Evolutionary conservation across 345 rosid species (phyloP).

Genomic region (Aethionema arabicum): DNA sequence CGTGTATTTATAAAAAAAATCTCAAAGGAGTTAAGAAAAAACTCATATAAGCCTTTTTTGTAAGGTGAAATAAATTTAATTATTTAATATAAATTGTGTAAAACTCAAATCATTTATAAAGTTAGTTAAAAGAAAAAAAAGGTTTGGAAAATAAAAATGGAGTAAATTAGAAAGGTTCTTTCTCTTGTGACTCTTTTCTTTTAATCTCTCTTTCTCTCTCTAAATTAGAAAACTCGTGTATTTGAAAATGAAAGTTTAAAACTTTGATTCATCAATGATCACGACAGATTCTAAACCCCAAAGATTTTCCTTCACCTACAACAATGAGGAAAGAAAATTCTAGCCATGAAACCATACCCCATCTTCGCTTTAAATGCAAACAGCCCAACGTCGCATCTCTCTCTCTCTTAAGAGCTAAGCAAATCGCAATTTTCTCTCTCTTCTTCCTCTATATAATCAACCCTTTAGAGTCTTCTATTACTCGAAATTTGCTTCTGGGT

Average conservation of each 20-base stretch:
- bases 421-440: conserved; percentile 12
- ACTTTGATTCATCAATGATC: conserved; percentile 14
- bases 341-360: conserved; percentile 24
- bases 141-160: conserved; percentile 9
- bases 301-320: conserved; percentile 27
- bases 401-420: conserved; percentile 47
- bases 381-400: conserved; percentile 40
- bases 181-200: conserved; percentile 20
- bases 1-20: too few relatives aligned
- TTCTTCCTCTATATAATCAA: conserved; percentile 21
- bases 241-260: conserved; percentile 24
- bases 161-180: conserved; percentile 19
- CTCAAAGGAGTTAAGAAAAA: too few relatives aligned
- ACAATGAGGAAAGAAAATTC: conserved; percentile 11
- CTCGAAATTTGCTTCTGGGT: conserved; percentile 21
- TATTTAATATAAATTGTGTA: too few relatives aligned
- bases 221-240: conserved; percentile 7
- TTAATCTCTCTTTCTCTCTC: conserved; percentile 11
- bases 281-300: conserved; percentile 2
- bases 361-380: conserved; percentile 55
- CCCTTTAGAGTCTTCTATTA: conserved; percentile 28
- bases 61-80: too few relatives aligned
- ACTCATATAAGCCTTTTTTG: too few relatives aligned
- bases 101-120: too few relatives aligned
- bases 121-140: not conserved